Percentiles rank a stretch among this genome's conserved stretches.
Evolutionary conservation across 306 rosid species (phyloP).

Genomic region (Cucumis hystrix): DNA sequence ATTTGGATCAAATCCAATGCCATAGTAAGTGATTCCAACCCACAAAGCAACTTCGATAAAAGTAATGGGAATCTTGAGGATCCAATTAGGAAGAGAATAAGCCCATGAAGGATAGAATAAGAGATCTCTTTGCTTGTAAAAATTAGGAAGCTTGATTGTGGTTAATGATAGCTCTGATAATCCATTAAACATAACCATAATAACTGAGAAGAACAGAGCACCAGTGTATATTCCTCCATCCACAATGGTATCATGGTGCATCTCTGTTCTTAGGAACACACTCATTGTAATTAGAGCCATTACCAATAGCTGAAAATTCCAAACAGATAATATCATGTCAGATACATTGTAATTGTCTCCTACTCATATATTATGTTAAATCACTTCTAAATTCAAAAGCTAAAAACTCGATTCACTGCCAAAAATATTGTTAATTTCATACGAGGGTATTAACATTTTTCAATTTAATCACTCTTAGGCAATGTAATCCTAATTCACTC

Average conservation of each 20-base stretch:
- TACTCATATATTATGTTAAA: not conserved
- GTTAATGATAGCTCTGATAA: constrained; percentile 51
- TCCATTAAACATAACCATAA: constrained; percentile 24
- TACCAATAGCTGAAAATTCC: constrained; percentile 24
- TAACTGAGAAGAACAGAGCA: constrained; percentile 18
- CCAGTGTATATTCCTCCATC: constrained; percentile 34
- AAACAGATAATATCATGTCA: not conserved
- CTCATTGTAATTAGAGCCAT: constrained; percentile 39
- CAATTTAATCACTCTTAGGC: not conserved
- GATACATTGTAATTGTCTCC: not conserved
- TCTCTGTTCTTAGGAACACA: constrained; percentile 52
- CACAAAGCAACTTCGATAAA: constrained; percentile 40
- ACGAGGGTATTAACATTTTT: not conserved
- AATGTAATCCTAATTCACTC: not conserved
- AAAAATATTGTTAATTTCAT: too few species aligned
- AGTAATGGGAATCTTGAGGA: constrained; percentile 45
- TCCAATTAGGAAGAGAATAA: constrained; percentile 49
- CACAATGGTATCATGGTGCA: constrained; percentile 33
- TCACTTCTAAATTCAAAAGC: not conserved
- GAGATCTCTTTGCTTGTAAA: constrained; percentile 58
- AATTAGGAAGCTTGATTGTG: constrained; percentile 43
- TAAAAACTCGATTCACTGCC: not conserved
- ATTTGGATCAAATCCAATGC: constrained; percentile 47
- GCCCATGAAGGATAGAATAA: constrained; percentile 58
- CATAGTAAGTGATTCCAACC: constrained; percentile 48